Conservation (phyloP, 148 eudicot genomes). For the Rhododendron kiyosumense region DNA sequence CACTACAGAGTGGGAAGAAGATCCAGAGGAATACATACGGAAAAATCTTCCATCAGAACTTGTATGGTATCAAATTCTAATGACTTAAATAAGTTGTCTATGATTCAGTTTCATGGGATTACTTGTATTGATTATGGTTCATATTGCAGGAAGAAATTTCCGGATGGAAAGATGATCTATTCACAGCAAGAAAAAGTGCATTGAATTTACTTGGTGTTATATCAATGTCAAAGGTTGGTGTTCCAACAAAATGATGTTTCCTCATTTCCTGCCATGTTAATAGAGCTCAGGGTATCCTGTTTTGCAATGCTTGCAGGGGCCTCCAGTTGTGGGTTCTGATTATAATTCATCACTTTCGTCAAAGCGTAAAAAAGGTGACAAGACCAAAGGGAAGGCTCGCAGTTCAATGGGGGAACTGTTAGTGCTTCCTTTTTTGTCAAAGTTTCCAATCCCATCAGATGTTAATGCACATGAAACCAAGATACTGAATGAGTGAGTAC, state of each 20-base stretch:
- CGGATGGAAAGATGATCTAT: slow-evolving; percentile 73
- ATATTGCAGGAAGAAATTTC: slow-evolving; percentile 62
- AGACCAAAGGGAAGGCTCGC: slow-evolving; percentile 49
- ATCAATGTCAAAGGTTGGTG: slow-evolving; percentile 63
- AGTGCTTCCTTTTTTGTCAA: slow-evolving; percentile 74
- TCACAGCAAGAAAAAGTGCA: slow-evolving; percentile 74
- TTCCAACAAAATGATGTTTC: neutral
- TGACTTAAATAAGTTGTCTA: neutral
- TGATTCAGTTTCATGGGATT: neutral
- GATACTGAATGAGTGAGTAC: slow-evolving; percentile 51
- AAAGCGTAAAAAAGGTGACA: slow-evolving; percentile 78
- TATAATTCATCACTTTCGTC: slow-evolving; percentile 33
- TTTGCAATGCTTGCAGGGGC: slow-evolving; percentile 50
- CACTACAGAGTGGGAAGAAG: slow-evolving; percentile 76
- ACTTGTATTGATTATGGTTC: slow-evolving; percentile 7
- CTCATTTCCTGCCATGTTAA: neutral
- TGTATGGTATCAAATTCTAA: slow-evolving; percentile 26
- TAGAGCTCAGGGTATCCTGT: neutral
- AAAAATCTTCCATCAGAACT: slow-evolving; percentile 77
- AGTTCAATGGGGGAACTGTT: slow-evolving; percentile 67
- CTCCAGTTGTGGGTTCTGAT: slow-evolving; percentile 41
- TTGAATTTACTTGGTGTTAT: slow-evolving; percentile 78
- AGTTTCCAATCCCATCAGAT: slow-evolving; percentile 59
- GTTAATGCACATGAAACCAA: slow-evolving; percentile 29
- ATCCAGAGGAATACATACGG: slow-evolving; percentile 71